A percentile compares a stretch with the other conserved stretches of the same genome.
Conservation (phyloP, 306 rosid species). For the Elaeagnus macrophylla region DNA sequence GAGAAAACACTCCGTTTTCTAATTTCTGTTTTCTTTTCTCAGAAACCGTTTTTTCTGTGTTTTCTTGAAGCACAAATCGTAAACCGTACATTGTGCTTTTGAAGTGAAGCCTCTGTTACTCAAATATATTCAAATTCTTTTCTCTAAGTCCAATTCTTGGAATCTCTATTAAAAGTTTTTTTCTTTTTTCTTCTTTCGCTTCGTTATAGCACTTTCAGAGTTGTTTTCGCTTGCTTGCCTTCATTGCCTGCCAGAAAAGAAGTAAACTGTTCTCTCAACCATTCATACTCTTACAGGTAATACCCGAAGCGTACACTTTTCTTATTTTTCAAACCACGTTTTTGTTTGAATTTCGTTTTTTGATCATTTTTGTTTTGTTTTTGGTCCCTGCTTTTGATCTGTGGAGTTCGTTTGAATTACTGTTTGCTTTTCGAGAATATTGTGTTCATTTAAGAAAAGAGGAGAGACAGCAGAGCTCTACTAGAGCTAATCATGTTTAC, state of each 20-base stretch:
- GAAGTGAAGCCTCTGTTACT: constrained; percentile 1
- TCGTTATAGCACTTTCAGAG: constrained; percentile 14
- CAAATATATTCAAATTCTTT: constrained; percentile 10
- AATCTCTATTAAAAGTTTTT: constrained; percentile 16
- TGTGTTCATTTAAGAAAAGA: constrained; percentile 8
- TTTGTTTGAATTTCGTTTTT: constrained; percentile 5
- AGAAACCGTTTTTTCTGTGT: background rate
- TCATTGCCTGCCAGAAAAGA: constrained; percentile 14
- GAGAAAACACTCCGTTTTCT: background rate
- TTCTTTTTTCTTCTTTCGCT: background rate
- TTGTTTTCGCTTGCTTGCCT: constrained; percentile 5
- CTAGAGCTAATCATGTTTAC: constrained; percentile 9
- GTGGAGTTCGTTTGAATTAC: constrained; percentile 9
- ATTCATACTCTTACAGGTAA: constrained; percentile 25
- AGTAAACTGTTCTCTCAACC: constrained; percentile 16
- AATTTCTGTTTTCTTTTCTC: background rate
- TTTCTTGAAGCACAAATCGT: background rate
- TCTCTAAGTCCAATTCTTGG: constrained; percentile 16
- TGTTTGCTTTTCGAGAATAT: constrained; percentile 28
- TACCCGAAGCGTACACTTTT: constrained; percentile 15
- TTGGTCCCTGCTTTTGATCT: constrained; percentile 12
- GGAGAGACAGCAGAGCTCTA: constrained; percentile 15
- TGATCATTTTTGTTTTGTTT: constrained; percentile 13
- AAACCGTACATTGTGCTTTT: constrained; percentile 2
- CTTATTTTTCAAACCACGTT: constrained; percentile 15